Evolutionary conservation across 2,329 filamentous ascomycete genomes (phyloP), one percentile per base, ranked within the genome.

Genomic region (Sporothrix curviconia): DNA sequence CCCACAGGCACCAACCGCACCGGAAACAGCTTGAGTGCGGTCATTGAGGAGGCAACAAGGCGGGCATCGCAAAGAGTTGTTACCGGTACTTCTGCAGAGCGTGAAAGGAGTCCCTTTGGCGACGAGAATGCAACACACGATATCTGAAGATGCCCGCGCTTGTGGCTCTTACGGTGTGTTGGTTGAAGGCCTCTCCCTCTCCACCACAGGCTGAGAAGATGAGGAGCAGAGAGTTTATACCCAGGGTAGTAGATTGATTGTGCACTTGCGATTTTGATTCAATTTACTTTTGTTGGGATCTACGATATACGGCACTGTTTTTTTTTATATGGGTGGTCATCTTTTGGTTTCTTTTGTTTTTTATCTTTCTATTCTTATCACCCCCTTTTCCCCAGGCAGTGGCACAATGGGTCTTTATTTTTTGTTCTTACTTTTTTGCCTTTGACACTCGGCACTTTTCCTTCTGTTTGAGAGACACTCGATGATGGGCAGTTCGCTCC

Each of bases 71-170:
- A 67, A 59, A 71, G 64, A 61, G 70, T 70, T 46, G 69, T 64
- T 46, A 66, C 65, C 66, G 46, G 57, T 34, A 65, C 63, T 39
- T 65, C 67, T 19, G 62, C 65, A 44, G 64, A 65, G 40, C 68
- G 70, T 58, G 66, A 71, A 53, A 66, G 66, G 58, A 82, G 79
- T 63, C 81, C 80, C 1, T 84, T 84, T 64, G 76, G 79, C 19
- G 81, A 84, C 62, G 78, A 82, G 64, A 75, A 84, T 63, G 81
- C 80, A 53, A 78, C 81, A 30, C 76, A 74, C 63, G 78, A 80
- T 62, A 76, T 65, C 69, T 62, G 55, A 60, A n/a, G 39, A n/a
- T n/a, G n/a, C n/a, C 15, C n/a, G 28, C 32, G 4, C 9, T 12
- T 37, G 2, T 50, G 28, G 28, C 5, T 32, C 11, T 5, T 40